Base-by-base conservation (phyloP, 2,329 filamentous ascomycete genomes). In the Alternaria sp. region DNA sequence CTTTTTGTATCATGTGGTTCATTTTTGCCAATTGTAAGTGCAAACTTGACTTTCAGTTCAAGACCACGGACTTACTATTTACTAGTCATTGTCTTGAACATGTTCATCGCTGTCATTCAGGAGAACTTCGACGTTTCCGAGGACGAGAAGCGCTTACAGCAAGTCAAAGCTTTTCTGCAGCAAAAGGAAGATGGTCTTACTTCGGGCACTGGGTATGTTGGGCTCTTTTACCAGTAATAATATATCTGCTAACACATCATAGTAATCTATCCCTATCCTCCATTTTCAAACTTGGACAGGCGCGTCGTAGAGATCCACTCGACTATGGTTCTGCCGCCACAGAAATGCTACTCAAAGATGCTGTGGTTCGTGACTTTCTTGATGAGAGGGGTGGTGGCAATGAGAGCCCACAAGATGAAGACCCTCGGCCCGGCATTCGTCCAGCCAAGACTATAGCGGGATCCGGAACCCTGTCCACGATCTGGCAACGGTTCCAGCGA, bases 61-160 rank as follows among this genome's bases (percentile, higher is more conserved):
- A 41, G 3, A 50, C 9, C 8, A 34, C 8, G 17, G 21, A 33
- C 67, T 73, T 60, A 72, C 33, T 9, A 11, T 2, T 10, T 3
- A 21, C 7, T 41, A 76, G 73, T 98, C 75, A 96, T 99, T 79
- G 86, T 98, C 61, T 81, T 99, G 81, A 99, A 98, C 74, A 99
- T 99, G 95, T 99, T 99, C 83, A 98, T 99, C 91, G 95, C 95
- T 83, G 95, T 99, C 80, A 99, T 99, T 66, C 95, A 99, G 77
- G 95, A 99, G 75, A 99, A 97, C 72, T 99, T 99, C 75, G 95
- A 99, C 79, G 93, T 99, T 26, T 96, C 93, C 3, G 95, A 99
- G 76, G 96, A 99, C 74, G 93, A 98, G 77, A 99, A 99, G 79
- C 92, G 96, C 21, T 80, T 98, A 61, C 92, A 98, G 75, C 96